These are phyloP conservation scores for Rhododendron ovatum DNA, from an alignment of 148 eudicot genomes.

Conservation along the genomic window DNA sequence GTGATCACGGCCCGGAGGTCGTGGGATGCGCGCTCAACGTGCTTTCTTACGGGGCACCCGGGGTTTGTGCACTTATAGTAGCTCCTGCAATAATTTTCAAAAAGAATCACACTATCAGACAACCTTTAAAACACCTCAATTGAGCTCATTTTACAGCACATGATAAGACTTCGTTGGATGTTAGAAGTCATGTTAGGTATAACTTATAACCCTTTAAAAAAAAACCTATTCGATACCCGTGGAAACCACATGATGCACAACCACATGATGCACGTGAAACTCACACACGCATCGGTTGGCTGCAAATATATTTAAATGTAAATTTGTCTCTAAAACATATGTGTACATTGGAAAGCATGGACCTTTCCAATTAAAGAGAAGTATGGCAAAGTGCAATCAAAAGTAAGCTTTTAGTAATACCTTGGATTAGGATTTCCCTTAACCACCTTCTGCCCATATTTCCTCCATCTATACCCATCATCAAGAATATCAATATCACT, in stretches of 20 bases:
- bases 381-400: background rate
- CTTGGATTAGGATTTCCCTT: constrained; percentile 84
- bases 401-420: constrained; percentile 16
- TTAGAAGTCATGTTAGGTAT: background rate
- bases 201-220: too few relatives aligned
- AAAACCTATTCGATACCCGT: background rate
- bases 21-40: constrained; percentile 70
- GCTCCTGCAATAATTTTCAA: constrained; percentile 36
- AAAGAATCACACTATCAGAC: background rate
- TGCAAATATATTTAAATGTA: background rate
- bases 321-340: background rate
- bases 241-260: background rate
- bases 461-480: constrained; percentile 88
- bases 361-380: background rate
- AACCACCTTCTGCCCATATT: constrained; percentile 81
- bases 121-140: background rate
- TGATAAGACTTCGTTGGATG: background rate
- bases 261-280: background rate
- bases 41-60: constrained; percentile 65
- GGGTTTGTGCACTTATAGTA: constrained; percentile 74
- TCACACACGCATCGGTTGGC: background rate
- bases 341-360: background rate
- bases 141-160: background rate
- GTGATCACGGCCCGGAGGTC: constrained; percentile 68
- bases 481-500: constrained; percentile 86